A percentile compares a stretch with the other conserved stretches of the same genome.
These are phyloP conservation scores for Silene noctiflora DNA, from an alignment of 179 eudicot genomes.

Conservation along the genomic window DNA sequence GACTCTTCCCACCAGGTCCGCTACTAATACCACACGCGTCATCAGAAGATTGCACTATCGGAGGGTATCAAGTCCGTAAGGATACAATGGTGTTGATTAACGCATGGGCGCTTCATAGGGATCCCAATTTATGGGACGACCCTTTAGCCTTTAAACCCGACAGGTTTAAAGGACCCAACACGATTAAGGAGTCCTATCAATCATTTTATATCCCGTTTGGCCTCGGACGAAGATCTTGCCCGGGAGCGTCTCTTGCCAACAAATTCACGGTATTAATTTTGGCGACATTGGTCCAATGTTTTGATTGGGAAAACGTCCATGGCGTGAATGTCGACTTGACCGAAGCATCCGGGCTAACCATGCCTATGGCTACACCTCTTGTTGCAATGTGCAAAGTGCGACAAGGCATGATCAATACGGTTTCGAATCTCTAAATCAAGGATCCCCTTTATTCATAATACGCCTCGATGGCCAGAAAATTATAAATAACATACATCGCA, in stretches of 20 bases:
- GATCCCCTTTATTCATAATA: no score
- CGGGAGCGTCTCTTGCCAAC: neutral
- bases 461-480: no score
- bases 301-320: neutral
- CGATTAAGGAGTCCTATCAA: neutral
- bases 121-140: slow-evolving; percentile 28
- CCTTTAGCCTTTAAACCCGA: slow-evolving; percentile 25
- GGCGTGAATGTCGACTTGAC: neutral
- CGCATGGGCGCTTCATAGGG: slow-evolving; percentile 30
- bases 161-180: slow-evolving; percentile 10
- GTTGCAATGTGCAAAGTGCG: neutral
- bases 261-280: neutral
- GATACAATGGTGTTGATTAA: slow-evolving; percentile 31
- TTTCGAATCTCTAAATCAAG: neutral
- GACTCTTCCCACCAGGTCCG: slow-evolving; percentile 25
- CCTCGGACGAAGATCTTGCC: neutral
- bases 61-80: slow-evolving; percentile 20
- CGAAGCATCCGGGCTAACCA: neutral
- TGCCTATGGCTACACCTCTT: neutral
- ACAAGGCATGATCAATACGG: neutral
- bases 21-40: slow-evolving; percentile 23
- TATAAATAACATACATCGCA: no score
- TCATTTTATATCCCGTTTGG: neutral
- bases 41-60: slow-evolving; percentile 25
- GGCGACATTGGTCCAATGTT: neutral